Base-by-base conservation (phyloP, 345 rosid species). In the Rhizophora mangle region DNA sequence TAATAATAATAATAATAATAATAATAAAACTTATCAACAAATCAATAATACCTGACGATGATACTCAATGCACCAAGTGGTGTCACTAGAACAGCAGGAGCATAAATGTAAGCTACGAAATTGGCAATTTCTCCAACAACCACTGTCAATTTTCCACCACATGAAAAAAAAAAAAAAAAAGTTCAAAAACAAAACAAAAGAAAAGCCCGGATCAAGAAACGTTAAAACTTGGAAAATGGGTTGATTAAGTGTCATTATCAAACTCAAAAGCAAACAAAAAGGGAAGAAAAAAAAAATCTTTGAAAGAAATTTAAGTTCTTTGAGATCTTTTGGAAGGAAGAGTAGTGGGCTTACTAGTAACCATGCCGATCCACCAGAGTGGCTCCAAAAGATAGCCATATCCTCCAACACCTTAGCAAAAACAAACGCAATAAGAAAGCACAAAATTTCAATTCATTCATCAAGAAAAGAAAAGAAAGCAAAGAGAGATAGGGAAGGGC, bases 331-430 rank as follows among this genome's bases (percentile, higher is more conserved):
- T 39, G 15, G 10, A 39, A 11, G 46, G 46, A 39, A 8, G 47
- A n/a, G 8, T 8, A 67, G 26, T n/a, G 59, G 6, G 69, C 94
- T 79, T 77, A 90, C 96, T 90, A 31, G 93, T 90, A 31, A 90
- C 20, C 96, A 90, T 88, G 78, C 96, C 96, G 13, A 88, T 32
- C 96, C 96, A 90, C 96, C 96, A 90, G 3, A 90, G 82, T 4
- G 96, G 96, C 83, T 90, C 91, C 80, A 84, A 76, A 79, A 90
- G 71, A 70, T 90, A 90, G 29, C 89, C 87, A 67, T 90, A 90
- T 74, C 96, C 96, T 34, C 96, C 96, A 54, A 79, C 82, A 70
- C 93, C 96, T 88, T 60, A 20, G 20, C 37, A 3, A 19, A 64
- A 47, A 53, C 5, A 24, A 68, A 63, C 26, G 29, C 22, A 36